A percentile compares a stretch with the other conserved stretches of the same genome.
phyloP scores from a whole-genome alignment of 2,329 filamentous ascomycete genomes.

The Cladophialophora yegresii region DNA sequence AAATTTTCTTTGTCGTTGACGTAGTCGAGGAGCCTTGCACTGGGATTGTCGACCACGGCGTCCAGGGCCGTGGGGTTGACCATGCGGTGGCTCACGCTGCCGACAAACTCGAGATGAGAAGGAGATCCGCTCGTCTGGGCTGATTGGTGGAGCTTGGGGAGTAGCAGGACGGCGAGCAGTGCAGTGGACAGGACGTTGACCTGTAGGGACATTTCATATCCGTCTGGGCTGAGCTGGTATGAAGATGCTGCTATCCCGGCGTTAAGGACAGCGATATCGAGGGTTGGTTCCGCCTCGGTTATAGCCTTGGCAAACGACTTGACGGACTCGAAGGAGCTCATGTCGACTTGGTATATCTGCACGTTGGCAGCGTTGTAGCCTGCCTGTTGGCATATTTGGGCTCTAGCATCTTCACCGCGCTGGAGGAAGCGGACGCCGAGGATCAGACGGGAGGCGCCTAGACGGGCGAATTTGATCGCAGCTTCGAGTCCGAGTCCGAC shows the following conservation, averaged over 20 bases:
- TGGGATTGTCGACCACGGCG: slow-evolving; percentile 13
- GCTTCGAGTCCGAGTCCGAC: slow-evolving; percentile 51
- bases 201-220: slow-evolving; percentile 48
- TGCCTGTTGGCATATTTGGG: slow-evolving; percentile 42
- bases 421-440: slow-evolving; percentile 47
- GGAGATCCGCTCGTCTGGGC: slow-evolving; percentile 48
- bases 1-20: slow-evolving; percentile 40
- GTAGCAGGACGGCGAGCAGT: slow-evolving; percentile 37
- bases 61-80: slow-evolving; percentile 40
- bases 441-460: slow-evolving; percentile 48
- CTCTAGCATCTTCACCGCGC: slow-evolving; percentile 49
- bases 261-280: slow-evolving; percentile 53
- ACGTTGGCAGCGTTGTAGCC: slow-evolving; percentile 37
- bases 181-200: slow-evolving; percentile 38
- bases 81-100: slow-evolving; percentile 45
- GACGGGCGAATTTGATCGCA: slow-evolving; percentile 44
- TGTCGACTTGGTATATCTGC: slow-evolving; percentile 49
- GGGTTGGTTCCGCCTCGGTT: slow-evolving; percentile 7
- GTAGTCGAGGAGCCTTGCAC: slow-evolving; percentile 40
- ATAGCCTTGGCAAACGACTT: slow-evolving; percentile 39
- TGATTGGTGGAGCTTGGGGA: slow-evolving; percentile 41
- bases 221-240: slow-evolving; percentile 28
- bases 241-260: slow-evolving; percentile 43
- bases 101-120: slow-evolving; percentile 49
- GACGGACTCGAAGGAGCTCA: slow-evolving; percentile 45